These are phyloP conservation scores for Sicyos baderoa DNA, from an alignment of 306 rosid genomes.

Conservation along the genomic window DNA sequence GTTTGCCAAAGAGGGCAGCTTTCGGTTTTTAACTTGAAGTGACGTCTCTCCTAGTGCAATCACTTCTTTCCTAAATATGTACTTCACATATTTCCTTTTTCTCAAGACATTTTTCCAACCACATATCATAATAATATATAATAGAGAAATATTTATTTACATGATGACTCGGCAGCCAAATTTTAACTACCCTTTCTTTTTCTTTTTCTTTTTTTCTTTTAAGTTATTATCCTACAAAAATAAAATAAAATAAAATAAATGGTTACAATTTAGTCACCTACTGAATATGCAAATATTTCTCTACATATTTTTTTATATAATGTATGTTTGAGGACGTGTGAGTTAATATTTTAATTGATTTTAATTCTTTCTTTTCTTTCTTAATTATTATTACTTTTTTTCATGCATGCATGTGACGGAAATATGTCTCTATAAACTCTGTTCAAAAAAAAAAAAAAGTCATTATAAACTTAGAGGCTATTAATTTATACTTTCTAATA, in stretches of 20 bases:
- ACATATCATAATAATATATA: neutral
- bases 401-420: conserved; percentile 2
- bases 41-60: conserved; percentile 54
- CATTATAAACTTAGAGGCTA: too few species aligned
- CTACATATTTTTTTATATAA: too few species aligned
- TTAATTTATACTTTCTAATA: neutral
- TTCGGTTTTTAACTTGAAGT: conserved; percentile 43
- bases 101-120: neutral
- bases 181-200: too few species aligned
- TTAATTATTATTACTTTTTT: neutral
- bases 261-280: too few species aligned
- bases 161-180: too few species aligned
- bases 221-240: too few species aligned
- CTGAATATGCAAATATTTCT: too few species aligned
- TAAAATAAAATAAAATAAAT: too few species aligned
- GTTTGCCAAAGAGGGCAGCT: conserved; percentile 25
- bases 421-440: neutral
- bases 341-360: neutral
- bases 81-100: neutral
- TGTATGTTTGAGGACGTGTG: too few species aligned
- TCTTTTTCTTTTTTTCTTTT: too few species aligned
- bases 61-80: conserved; percentile 24
- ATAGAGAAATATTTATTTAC: too few species aligned
- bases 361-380: neutral
- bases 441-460: too few species aligned